Conservation (phyloP, 1,139 yeast genomes). For the Wickerhamomyces sp. region DNA sequence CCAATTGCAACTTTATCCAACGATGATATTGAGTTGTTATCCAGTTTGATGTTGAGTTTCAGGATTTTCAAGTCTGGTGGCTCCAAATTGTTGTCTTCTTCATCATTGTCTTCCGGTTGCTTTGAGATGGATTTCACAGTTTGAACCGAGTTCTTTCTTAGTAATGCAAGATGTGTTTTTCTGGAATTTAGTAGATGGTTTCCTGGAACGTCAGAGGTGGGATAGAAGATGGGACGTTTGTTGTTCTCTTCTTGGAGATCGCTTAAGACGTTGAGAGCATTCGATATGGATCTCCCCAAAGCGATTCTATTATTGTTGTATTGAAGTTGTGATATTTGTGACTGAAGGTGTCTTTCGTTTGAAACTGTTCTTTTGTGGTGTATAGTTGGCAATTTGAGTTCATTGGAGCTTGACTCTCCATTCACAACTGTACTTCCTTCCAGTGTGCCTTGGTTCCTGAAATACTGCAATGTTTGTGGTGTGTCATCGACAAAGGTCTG, state of each 20-base stretch:
- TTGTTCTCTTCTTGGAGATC: conserved; percentile 54
- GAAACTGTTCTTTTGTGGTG: conserved; percentile 17
- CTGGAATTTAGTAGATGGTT: conserved; percentile 37
- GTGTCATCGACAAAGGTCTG: conserved; percentile 14
- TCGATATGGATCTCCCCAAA: conserved; percentile 57
- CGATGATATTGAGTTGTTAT: conserved; percentile 41
- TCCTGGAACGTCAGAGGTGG: conserved; percentile 38
- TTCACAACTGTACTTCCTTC: conserved; percentile 23
- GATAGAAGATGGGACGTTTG: conserved; percentile 62
- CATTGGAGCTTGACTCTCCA: conserved; percentile 10
- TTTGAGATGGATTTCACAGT: conserved; percentile 16
- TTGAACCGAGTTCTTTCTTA: conserved; percentile 36
- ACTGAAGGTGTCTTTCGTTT: conserved; percentile 24
- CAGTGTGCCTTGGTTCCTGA: conserved; percentile 20
- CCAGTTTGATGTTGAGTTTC: conserved; percentile 57
- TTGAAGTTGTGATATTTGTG: conserved; percentile 59
- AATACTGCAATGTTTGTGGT: conserved; percentile 16
- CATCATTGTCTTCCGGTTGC: conserved; percentile 20
- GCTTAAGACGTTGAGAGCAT: conserved; percentile 46
- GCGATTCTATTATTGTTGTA: conserved; percentile 64
- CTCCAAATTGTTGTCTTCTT: conserved; percentile 22
- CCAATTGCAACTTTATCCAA: conserved; percentile 66
- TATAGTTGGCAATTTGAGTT: conserved; percentile 4
- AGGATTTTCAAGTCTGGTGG: conserved; percentile 51
- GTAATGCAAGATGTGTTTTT: conserved; percentile 38